A percentile compares a stretch with the other conserved stretches of the same genome.
Conservation (phyloP, 345 rosid genomes). For the Eutrema heterophyllum region DNA sequence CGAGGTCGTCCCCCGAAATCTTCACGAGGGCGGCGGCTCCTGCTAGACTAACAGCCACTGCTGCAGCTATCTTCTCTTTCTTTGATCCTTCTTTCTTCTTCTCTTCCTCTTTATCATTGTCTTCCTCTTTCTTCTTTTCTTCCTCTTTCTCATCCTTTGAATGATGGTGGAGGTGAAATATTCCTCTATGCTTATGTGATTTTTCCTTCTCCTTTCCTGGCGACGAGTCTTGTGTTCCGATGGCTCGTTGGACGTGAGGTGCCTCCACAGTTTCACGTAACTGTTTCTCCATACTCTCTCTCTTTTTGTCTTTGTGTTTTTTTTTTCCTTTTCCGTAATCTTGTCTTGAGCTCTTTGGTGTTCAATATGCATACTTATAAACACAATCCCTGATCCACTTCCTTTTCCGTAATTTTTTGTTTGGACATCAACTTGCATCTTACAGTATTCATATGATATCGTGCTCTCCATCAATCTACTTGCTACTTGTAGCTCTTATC, state of each 20-base stretch:
- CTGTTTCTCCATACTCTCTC: slow-evolving; percentile 18
- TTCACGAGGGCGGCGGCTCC: too few relatives aligned
- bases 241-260: slow-evolving; percentile 9
- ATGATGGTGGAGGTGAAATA: slow-evolving; percentile 28
- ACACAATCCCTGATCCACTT: background rate
- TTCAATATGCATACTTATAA: background rate
- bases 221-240: background rate
- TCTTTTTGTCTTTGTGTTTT: background rate
- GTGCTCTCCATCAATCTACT: too few relatives aligned
- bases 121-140: slow-evolving; percentile 28
- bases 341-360: background rate
- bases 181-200: slow-evolving; percentile 18
- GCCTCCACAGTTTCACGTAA: slow-evolving; percentile 10
- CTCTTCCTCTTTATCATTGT: too few relatives aligned
- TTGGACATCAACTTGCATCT: slow-evolving; percentile 8
- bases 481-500: too few relatives aligned
- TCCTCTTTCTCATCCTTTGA: slow-evolving; percentile 26
- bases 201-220: slow-evolving; percentile 14
- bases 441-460: background rate
- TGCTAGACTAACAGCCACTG: too few relatives aligned
- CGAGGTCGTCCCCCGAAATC: too few relatives aligned
- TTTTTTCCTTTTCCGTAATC: background rate
- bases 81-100: too few relatives aligned
- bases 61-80: slow-evolving; percentile 30
- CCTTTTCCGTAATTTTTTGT: too few relatives aligned